A percentile compares a stretch with the other conserved stretches of the same genome.
Evolutionary conservation across 2,329 filamentous ascomycete genomes (phyloP).

Genomic region (Aspergillus ruber): DNA sequence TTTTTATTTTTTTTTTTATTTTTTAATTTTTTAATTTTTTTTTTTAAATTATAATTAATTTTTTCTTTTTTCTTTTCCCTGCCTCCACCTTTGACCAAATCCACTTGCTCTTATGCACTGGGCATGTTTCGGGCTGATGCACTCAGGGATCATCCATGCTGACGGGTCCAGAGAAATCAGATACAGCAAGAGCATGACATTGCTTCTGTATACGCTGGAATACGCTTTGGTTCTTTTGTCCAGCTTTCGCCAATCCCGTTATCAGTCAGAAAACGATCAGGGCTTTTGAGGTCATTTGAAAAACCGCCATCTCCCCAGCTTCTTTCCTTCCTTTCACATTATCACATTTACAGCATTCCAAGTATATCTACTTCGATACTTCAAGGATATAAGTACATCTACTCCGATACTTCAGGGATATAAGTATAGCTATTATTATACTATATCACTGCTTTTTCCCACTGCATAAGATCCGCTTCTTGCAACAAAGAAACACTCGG

Average conservation of each 20-base stretch:
- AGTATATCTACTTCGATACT: background rate
- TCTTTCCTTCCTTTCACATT: background rate
- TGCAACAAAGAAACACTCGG: background rate
- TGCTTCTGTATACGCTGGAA: background rate
- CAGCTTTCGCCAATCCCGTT: conserved; percentile 2
- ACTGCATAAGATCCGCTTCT: background rate
- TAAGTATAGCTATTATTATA: background rate
- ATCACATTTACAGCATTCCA: background rate
- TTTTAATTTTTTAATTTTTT: too few relatives aligned
- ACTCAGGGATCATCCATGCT: conserved; percentile 20
- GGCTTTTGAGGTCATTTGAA: background rate
- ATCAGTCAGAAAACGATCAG: background rate
- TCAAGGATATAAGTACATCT: background rate
- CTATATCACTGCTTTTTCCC: background rate
- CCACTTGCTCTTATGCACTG: conserved; percentile 10
- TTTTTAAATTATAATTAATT: too few relatives aligned
- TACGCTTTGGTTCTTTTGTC: conserved; percentile 4
- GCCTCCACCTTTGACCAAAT: background rate
- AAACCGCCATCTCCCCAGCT: background rate
- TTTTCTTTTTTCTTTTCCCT: background rate
- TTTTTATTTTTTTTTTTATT: too few relatives aligned
- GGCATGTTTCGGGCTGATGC: conserved; percentile 18
- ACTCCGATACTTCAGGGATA: background rate
- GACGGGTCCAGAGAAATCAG: conserved; percentile 5
- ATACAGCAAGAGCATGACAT: background rate